phyloP scores from a whole-genome alignment of 1,284 basidiomycete genomes.

The Rhodotorula sp. region DNA sequence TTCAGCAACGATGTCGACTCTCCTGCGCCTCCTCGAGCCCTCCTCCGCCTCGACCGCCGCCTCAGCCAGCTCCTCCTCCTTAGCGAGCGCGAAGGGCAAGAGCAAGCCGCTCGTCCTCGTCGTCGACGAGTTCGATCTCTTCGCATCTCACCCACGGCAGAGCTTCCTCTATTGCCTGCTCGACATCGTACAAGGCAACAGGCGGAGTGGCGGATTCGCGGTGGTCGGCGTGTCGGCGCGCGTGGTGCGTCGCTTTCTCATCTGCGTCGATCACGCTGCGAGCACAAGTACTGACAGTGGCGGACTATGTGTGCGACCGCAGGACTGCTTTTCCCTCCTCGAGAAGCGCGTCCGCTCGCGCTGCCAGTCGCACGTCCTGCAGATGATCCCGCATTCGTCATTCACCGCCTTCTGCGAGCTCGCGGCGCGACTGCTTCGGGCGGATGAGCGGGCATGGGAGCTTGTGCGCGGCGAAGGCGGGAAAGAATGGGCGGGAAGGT shows the following conservation, averaged over 20 bases:
- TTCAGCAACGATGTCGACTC: conserved; percentile 44
- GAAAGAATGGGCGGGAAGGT: conserved; percentile 54
- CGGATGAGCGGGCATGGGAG: conserved; percentile 47
- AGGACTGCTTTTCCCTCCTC: conserved; percentile 78
- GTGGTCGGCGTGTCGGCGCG: conserved; percentile 80
- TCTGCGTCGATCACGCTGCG: not conserved
- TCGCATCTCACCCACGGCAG: conserved; percentile 66
- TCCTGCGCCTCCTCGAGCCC: conserved; percentile 45
- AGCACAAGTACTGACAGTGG: not conserved
- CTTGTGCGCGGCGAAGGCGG: conserved; percentile 46
- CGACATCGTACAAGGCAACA: conserved; percentile 65
- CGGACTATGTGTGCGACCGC: not conserved
- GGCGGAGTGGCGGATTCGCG: conserved; percentile 63
- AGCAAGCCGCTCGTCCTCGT: conserved; percentile 73
- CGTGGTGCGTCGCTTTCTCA: conserved; percentile 53
- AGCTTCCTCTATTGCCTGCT: conserved; percentile 55
- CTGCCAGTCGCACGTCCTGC: conserved; percentile 85
- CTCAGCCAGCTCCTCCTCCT: not conserved
- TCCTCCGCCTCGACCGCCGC: conserved; percentile 33
- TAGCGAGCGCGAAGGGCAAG: conserved; percentile 30
- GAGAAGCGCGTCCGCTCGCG: conserved; percentile 95
- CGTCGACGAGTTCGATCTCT: conserved; percentile 87
- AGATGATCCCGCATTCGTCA: conserved; percentile 55
- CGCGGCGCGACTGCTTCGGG: conserved; percentile 48
- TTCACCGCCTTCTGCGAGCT: conserved; percentile 19